Evolutionary conservation across 352 stramenopile genomes (phyloP).

Genomic region (Globisporangium parvum): DNA sequence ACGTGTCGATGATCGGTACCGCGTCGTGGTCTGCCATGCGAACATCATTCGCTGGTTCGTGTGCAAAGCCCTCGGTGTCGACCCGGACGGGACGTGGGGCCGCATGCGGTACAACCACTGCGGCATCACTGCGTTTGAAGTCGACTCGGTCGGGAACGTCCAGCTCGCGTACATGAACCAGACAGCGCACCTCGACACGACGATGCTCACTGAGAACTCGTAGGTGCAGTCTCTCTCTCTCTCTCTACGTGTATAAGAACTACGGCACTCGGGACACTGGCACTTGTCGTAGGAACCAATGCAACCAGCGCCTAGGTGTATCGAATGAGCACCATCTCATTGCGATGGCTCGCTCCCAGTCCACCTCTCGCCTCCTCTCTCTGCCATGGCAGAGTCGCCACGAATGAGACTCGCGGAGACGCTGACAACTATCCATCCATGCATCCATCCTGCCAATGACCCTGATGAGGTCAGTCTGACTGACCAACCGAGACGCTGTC

Average conservation of each 20-base stretch:
- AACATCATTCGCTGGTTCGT: slow-evolving; percentile 76
- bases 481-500: not conserved
- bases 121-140: slow-evolving; percentile 49
- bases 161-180: slow-evolving; percentile 65
- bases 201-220: slow-evolving; percentile 52
- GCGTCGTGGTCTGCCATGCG: slow-evolving; percentile 55
- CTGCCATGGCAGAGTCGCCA: not conserved
- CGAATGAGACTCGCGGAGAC: not conserved
- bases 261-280: no score
- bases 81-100: slow-evolving; percentile 59
- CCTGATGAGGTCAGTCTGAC: not conserved
- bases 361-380: not conserved
- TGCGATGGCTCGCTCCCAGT: no score
- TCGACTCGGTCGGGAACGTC: slow-evolving; percentile 66
- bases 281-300: not conserved
- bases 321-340: no score
- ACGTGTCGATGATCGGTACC: slow-evolving; percentile 38
- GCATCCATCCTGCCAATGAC: not conserved
- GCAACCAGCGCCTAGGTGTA: no score
- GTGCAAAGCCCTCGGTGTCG: slow-evolving; percentile 55
- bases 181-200: slow-evolving; percentile 47
- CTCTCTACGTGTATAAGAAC: not conserved
- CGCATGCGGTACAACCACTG: slow-evolving; percentile 72
- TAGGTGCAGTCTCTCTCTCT: not conserved
- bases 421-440: not conserved